Evolutionary conservation across 2,329 filamentous ascomycete species (phyloP), one percentile per base, ranked within the genome.

Genomic region (Byssothecium circinans): DNA sequence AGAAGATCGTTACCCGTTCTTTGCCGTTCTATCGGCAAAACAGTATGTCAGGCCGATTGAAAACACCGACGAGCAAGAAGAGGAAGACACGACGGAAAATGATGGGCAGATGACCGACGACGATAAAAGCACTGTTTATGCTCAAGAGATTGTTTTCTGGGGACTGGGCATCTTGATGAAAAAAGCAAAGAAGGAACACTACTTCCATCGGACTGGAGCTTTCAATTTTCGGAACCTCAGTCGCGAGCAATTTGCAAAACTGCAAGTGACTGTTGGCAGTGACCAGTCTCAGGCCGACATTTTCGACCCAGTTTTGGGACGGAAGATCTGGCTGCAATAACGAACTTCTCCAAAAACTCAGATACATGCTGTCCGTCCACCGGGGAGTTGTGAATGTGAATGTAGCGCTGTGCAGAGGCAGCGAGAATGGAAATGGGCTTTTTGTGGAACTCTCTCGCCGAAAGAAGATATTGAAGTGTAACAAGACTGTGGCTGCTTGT

Each of bases 1-100:
- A 12, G 43, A 41, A 15, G 47, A 46, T n/a, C 40, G 22, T 10
- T 19, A 17, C 4, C 47, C 39, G 14, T 54, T 43, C 27, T 57
- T 57, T 37, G 49, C 54, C 1, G 56, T 61, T 1, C 17, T 61
- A 17, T 50, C 58, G n/a, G 50, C 52, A 22, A 59, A 58, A 20
- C 46, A 56, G 20, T 35, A 44, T 8, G 36, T 40, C 41, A 45
- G 39, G 17, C 45, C 43, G 17, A 29, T 23, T 7, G 17, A 8
- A n/a, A 33, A 45, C 14, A 29, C 34, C 11, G 10, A n/a, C 4
- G 18, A 8, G 11, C 15, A 33, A 3, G 12, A 17, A 18, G 36
- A 36, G n/a, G 25, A 17, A 18, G 36, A 36, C 12, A 19, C 30
- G 23, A 22, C 8, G n/a, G 7, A 38, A 30, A 3, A 50, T 8